Evolutionary conservation across 257 asterid genomes (phyloP).

Genomic region (Datura wrightii): DNA sequence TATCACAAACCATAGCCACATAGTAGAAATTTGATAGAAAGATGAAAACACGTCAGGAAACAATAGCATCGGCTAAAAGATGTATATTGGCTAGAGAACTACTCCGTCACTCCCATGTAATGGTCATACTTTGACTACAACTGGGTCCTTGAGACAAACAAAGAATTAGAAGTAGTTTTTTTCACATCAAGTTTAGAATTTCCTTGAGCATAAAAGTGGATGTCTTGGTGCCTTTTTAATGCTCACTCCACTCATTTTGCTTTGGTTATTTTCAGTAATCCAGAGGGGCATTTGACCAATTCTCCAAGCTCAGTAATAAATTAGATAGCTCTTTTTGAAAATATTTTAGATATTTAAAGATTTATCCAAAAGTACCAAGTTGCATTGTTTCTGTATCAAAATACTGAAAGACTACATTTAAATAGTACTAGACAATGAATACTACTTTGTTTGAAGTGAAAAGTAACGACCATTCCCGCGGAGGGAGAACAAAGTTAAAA

Average conservation of each 20-base stretch:
- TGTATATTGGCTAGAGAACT: neutral
- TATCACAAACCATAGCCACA: neutral
- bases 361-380: neutral
- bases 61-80: neutral
- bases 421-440: neutral
- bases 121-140: neutral
- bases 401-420: neutral
- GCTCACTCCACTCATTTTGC: too few relatives aligned
- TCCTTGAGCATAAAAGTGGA: neutral
- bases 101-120: conserved; percentile 1
- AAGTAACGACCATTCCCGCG: neutral
- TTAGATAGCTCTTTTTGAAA: neutral
- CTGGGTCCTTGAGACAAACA: neutral
- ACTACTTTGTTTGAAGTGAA: neutral
- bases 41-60: neutral
- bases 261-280: too few relatives aligned
- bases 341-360: neutral
- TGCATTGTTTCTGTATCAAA: neutral
- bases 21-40: neutral
- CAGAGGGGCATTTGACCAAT: neutral
- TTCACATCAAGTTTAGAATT: neutral
- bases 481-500: neutral
- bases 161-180: neutral
- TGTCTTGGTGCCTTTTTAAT: neutral
- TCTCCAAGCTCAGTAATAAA: neutral